These are phyloP conservation scores for Chimonanthus salicifolius DNA, from an alignment of 164 flowering plant species.

Conservation along the genomic window DNA sequence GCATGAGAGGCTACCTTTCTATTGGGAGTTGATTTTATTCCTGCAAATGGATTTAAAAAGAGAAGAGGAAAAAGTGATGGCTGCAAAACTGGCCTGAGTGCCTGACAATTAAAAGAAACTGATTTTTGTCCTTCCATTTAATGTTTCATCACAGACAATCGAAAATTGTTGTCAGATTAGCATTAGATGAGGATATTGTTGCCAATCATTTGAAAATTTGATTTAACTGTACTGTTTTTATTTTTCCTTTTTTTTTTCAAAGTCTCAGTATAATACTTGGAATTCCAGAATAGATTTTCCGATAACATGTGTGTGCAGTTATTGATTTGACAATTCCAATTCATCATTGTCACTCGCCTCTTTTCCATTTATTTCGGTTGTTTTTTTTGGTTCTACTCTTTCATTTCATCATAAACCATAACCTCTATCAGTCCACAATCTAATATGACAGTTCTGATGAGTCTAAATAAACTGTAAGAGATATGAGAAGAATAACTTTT, in stretches of 20 bases:
- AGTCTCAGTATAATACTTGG: not conserved
- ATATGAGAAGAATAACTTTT: not conserved
- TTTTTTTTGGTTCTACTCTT: too few species aligned
- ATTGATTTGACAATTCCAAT: not conserved
- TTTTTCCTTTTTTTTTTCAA: not conserved
- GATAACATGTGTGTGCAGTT: not conserved
- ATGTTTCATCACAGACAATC: too few species aligned
- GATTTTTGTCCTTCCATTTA: too few species aligned
- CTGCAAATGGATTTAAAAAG: too few species aligned
- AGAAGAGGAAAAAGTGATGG: not conserved
- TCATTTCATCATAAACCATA: too few species aligned
- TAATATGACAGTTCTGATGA: not conserved
- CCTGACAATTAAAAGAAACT: too few species aligned
- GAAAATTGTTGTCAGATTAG: too few species aligned
- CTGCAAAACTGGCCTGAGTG: not conserved
- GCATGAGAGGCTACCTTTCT: too few species aligned
- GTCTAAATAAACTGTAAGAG: not conserved
- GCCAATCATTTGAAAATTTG: not conserved
- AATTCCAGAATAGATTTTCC: not conserved
- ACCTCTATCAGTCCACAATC: too few species aligned
- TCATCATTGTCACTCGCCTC: not conserved
- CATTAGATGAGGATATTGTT: not conserved
- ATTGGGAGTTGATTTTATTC: too few species aligned
- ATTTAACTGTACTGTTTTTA: not conserved
- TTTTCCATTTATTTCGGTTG: too few species aligned